A percentile compares a stretch with the other conserved stretches of the same genome.
Conservation (phyloP, 768 basidiomycete species). For the Hypholoma fasciculare region DNA sequence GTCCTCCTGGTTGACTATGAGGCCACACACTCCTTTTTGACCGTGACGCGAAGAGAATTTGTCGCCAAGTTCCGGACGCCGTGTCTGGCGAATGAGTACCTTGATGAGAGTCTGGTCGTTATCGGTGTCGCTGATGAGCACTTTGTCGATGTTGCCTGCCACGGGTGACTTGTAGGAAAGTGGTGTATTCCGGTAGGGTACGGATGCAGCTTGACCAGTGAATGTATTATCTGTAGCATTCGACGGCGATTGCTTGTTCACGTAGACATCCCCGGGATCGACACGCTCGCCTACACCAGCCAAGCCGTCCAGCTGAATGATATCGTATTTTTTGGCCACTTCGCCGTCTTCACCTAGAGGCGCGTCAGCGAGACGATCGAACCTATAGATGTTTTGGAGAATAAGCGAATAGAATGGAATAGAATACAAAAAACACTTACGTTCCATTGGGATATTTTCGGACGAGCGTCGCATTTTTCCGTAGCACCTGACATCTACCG, state of each 20-base stretch:
- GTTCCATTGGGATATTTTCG: conserved; percentile 97
- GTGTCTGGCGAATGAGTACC: conserved; percentile 94
- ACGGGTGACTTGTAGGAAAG: conserved; percentile 94
- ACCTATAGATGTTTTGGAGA: conserved; percentile 62
- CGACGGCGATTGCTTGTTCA: conserved; percentile 95
- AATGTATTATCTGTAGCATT: conserved; percentile 93
- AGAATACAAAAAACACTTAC: conserved; percentile 47
- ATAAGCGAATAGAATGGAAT: too few relatives aligned
- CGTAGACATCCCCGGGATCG: conserved; percentile 89
- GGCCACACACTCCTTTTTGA: conserved; percentile 97
- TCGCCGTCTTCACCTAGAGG: conserved; percentile 82
- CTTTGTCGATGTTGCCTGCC: conserved; percentile 94
- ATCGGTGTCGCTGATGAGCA: conserved; percentile 96
- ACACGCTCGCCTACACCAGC: conserved; percentile 95
- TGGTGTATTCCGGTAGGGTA: conserved; percentile 89
- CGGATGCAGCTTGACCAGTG: conserved; percentile 78
- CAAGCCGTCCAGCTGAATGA: conserved; percentile 90
- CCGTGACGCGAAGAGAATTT: conserved; percentile 98
- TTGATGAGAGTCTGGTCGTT: conserved; percentile 97
- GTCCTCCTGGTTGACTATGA: conserved; percentile 99
- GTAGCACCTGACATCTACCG: conserved; percentile 94
- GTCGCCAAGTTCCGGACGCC: conserved; percentile 95
- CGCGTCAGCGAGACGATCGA: conserved; percentile 93
- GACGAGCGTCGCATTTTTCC: conserved; percentile 93
- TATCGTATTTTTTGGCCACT: conserved; percentile 82